Evolutionary conservation across 1,139 yeast genomes (phyloP).

Genomic region (Taphrina pruni): DNA sequence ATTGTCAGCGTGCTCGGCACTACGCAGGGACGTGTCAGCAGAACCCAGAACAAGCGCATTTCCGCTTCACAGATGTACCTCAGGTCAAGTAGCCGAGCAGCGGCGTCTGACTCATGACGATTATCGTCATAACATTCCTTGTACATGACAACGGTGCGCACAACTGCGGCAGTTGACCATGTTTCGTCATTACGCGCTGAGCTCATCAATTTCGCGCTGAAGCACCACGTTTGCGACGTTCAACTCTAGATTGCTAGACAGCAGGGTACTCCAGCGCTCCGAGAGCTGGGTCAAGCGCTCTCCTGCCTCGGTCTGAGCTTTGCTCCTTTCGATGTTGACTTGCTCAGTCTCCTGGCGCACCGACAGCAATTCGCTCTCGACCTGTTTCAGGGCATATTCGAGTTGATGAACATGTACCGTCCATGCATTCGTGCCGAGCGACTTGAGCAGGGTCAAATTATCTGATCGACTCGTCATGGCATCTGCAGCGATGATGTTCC

Average conservation of each 20-base stretch:
- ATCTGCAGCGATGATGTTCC: constrained; percentile 28
- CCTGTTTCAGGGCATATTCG: constrained; percentile 17
- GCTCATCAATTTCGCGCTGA: constrained; percentile 21
- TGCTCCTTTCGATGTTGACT: constrained; percentile 28
- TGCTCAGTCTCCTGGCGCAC: constrained; percentile 27
- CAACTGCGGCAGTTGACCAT: neutral
- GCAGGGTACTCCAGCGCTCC: constrained; percentile 22
- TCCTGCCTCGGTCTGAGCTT: constrained; percentile 23
- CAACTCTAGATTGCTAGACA: constrained; percentile 36
- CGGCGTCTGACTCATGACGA: no score
- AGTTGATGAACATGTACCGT: constrained; percentile 25
- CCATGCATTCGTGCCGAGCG: constrained; percentile 39
- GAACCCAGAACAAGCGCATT: no score
- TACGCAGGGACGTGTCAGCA: no score
- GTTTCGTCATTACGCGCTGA: neutral
- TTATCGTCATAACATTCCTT: no score
- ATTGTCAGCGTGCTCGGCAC: no score
- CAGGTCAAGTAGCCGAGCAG: no score
- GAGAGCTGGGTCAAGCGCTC: constrained; percentile 12
- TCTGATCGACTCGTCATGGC: constrained; percentile 25
- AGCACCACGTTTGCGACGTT: constrained; percentile 34
- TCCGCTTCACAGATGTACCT: no score
- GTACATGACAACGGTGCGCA: neutral
- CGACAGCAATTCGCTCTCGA: constrained; percentile 24
- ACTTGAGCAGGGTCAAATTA: constrained; percentile 26